Evolutionary conservation across 1,284 basidiomycete species (phyloP), one percentile per base, ranked within the genome.

Genomic region (Ceratobasidium sp.): DNA sequence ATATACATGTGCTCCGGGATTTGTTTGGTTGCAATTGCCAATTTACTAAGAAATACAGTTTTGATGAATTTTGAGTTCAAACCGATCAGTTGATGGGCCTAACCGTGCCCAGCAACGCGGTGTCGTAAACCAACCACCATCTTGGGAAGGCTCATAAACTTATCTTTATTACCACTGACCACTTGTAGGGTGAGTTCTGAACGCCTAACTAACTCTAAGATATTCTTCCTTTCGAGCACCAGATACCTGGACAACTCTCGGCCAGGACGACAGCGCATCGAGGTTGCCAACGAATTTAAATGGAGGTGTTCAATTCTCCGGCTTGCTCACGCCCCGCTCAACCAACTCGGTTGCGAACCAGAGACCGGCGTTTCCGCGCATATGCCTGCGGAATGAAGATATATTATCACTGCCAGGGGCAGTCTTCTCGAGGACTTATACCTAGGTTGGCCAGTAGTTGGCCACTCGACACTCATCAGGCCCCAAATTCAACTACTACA

Each of bases 51-150:
- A 42, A 50, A 42, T 42, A 38, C 47, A 34, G 60, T 50, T 65
- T 65, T 65, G 60, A 65, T 65, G 49, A 43, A 8, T 31, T 65
- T 50, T 53, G 49, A 40, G 60, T 65, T 65, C 25, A 52, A 25
- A 54, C 60, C 60, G 47, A 53, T 52, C 49, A 20, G 20, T 47
- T 62, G 43, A 62, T 62, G 38, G 38, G 38, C 38, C 17, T 8
- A 17, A 40, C 38, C 10, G 8, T 40, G 22, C 27, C 49, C 49
- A 15, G 27, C 49, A 22, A 13, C 49, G 10, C 25, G 43, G 58
- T 25, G n/a, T 13, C 13, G 7, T 49, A 17, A 17, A 40, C 8
- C 38, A 40, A 40, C 38, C 38, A 17, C 38, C 38, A 7, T 8
- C 7, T 17, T 40, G 38, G 38, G 38, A 40, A n/a, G n/a, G n/a